Evolutionary conservation across 1,284 basidiomycete genomes (phyloP).

Genomic region (Schizopora paradoxa): DNA sequence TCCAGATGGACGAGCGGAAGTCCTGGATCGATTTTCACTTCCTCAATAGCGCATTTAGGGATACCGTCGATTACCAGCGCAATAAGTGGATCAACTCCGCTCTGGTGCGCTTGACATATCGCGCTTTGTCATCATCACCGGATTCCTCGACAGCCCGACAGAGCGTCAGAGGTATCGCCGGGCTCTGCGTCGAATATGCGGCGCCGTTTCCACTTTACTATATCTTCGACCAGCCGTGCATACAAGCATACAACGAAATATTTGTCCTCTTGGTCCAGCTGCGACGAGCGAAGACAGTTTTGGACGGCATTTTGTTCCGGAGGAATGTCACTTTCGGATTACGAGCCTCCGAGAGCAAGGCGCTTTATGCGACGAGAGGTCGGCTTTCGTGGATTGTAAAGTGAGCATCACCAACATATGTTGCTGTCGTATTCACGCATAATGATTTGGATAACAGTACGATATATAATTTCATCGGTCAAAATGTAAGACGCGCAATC

Average conservation of each 20-base stretch:
- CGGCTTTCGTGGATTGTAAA: slow-evolving; percentile 80
- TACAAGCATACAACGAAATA: slow-evolving; percentile 62
- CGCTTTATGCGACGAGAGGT: slow-evolving; percentile 68
- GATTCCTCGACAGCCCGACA: too few relatives aligned
- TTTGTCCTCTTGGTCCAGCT: slow-evolving; percentile 79
- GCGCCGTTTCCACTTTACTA: slow-evolving; percentile 80
- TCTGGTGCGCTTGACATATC: slow-evolving; percentile 69
- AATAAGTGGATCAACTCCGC: slow-evolving; percentile 62
- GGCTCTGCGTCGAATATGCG: slow-evolving; percentile 67
- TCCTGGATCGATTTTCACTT: slow-evolving; percentile 82
- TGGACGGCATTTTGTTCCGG: slow-evolving; percentile 64
- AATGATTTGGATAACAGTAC: slow-evolving; percentile 41
- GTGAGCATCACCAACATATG: slow-evolving; percentile 48
- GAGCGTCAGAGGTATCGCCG: slow-evolving; percentile 60
- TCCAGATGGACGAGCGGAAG: slow-evolving; percentile 65
- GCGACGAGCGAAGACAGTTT: slow-evolving; percentile 60
- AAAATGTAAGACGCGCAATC: slow-evolving; percentile 45
- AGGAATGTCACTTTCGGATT: slow-evolving; percentile 33
- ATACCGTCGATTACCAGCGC: slow-evolving; percentile 49
- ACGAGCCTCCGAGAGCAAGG: slow-evolving; percentile 46
- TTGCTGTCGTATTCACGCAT: slow-evolving; percentile 14
- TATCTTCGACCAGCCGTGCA: slow-evolving; percentile 58
- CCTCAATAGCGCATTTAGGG: slow-evolving; percentile 71
- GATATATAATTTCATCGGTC: slow-evolving; percentile 67
- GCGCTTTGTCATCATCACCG: slow-evolving; percentile 40